Conservation (phyloP, 495 filamentous ascomycete genomes). For the Venustampulla echinocandica region DNA sequence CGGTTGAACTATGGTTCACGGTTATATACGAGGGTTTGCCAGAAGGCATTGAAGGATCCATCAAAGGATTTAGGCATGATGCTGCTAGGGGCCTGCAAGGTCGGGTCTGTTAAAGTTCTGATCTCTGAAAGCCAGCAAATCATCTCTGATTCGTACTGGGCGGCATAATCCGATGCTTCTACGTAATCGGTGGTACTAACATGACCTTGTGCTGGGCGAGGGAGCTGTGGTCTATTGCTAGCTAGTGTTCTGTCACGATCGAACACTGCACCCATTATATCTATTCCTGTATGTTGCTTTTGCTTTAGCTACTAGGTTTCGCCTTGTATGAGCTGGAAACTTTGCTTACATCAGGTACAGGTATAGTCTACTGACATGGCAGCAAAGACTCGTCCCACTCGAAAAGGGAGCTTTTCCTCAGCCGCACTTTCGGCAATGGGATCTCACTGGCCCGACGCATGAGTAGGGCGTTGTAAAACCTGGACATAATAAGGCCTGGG, state of each 20-base stretch:
- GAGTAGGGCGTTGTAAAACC: neutral
- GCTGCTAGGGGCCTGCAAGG: neutral
- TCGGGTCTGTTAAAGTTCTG: neutral
- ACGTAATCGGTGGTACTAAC: neutral
- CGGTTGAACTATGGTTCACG: neutral
- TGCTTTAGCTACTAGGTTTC: no score
- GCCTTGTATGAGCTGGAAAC: no score
- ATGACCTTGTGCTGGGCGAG: neutral
- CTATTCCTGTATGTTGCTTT: no score
- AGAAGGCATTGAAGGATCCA: neutral
- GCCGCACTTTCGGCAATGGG: neutral
- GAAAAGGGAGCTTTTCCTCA: neutral
- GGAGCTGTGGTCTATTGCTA: no score
- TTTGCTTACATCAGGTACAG: no score
- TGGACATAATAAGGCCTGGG: neutral
- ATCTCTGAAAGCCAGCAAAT: neutral
- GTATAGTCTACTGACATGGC: no score
- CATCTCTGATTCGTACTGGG: neutral
- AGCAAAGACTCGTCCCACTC: no score
- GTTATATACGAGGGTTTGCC: neutral
- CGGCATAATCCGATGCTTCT: neutral
- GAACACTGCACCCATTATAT: no score
- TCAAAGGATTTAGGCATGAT: neutral
- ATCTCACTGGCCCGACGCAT: neutral
- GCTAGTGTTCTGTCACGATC: no score